A percentile compares a stretch with the other conserved stretches of the same genome.
Evolutionary conservation across 352 stramenopile genomes (phyloP).

Genomic region (Pythium scleroteichum): DNA sequence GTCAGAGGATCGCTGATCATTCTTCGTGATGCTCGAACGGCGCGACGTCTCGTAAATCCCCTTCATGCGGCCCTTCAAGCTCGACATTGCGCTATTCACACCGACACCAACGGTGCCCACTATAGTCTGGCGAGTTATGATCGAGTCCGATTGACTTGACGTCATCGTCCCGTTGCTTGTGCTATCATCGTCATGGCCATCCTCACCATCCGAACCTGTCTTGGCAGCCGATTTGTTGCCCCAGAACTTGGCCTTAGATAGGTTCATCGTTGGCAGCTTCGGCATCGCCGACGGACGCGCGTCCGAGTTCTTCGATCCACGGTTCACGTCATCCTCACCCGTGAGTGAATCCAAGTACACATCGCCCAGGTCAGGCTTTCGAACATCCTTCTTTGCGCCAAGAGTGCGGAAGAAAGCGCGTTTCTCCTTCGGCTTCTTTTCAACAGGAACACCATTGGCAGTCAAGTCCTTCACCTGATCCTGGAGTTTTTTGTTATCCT

Average conservation of each 20-base stretch:
- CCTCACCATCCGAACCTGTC: conserved; percentile 50
- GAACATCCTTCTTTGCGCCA: conserved; percentile 83
- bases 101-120: conserved; percentile 76
- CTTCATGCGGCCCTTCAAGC: conserved; percentile 82
- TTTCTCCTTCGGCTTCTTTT: conserved; percentile 65
- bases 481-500: conserved; percentile 75
- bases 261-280: conserved; percentile 59
- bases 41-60: conserved; percentile 71
- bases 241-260: conserved; percentile 79
- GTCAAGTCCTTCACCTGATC: conserved; percentile 48
- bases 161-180: conserved; percentile 38
- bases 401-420: conserved; percentile 83
- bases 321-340: conserved; percentile 68
- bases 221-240: conserved; percentile 38
- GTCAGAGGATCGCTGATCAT: conserved; percentile 32
- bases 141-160: conserved; percentile 43
- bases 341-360: conserved; percentile 81
- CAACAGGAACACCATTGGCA: conserved; percentile 43
- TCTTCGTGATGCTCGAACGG: conserved; percentile 55
- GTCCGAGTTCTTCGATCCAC: conserved; percentile 50
- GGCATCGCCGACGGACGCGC: conserved; percentile 62
- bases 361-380: conserved; percentile 35
- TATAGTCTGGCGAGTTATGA: conserved; percentile 68
- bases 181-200: conserved; percentile 28
- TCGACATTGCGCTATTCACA: conserved; percentile 76